phyloP scores from a whole-genome alignment of 805 yeast genomes.

The Naumovozyma dairenensis region DNA sequence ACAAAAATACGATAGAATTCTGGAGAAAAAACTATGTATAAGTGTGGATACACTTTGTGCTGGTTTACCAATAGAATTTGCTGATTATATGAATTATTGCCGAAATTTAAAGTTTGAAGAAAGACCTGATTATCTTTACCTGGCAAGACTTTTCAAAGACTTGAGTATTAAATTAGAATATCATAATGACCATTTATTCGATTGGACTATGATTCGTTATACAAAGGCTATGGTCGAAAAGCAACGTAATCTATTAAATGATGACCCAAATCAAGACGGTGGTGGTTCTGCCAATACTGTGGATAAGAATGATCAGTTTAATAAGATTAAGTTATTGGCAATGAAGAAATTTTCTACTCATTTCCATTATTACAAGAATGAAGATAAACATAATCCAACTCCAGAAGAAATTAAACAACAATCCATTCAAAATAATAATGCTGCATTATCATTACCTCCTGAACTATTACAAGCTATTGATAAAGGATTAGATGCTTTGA shows the following conservation, averaged over 20 bases:
- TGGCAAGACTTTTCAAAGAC: slow-evolving; percentile 86
- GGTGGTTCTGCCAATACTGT: neutral
- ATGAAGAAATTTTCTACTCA: slow-evolving; percentile 30
- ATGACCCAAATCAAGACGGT: neutral
- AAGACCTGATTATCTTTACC: slow-evolving; percentile 86
- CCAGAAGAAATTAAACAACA: slow-evolving; percentile 29
- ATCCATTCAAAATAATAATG: slow-evolving; percentile 20
- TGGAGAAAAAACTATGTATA: slow-evolving; percentile 91
- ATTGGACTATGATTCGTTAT: slow-evolving; percentile 70
- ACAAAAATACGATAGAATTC: slow-evolving; percentile 92
- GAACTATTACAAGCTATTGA: slow-evolving; percentile 25
- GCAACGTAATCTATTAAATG: slow-evolving; percentile 15
- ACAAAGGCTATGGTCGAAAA: slow-evolving; percentile 30
- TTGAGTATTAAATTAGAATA: slow-evolving; percentile 82
- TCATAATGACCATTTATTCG: slow-evolving; percentile 90
- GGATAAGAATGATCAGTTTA: slow-evolving; percentile 27
- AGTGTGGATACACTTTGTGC: slow-evolving; percentile 83
- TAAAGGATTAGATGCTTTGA: slow-evolving; percentile 25
- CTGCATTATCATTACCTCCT: slow-evolving; percentile 20
- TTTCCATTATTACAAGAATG: slow-evolving; percentile 27
- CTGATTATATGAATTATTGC: slow-evolving; percentile 80
- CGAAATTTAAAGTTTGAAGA: slow-evolving; percentile 91
- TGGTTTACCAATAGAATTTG: slow-evolving; percentile 88
- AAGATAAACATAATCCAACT: slow-evolving; percentile 27
- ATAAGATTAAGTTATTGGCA: slow-evolving; percentile 26